Base-by-base conservation (phyloP, 2,329 filamentous ascomycete genomes). In the Lasiodiplodia gonubiensis region DNA sequence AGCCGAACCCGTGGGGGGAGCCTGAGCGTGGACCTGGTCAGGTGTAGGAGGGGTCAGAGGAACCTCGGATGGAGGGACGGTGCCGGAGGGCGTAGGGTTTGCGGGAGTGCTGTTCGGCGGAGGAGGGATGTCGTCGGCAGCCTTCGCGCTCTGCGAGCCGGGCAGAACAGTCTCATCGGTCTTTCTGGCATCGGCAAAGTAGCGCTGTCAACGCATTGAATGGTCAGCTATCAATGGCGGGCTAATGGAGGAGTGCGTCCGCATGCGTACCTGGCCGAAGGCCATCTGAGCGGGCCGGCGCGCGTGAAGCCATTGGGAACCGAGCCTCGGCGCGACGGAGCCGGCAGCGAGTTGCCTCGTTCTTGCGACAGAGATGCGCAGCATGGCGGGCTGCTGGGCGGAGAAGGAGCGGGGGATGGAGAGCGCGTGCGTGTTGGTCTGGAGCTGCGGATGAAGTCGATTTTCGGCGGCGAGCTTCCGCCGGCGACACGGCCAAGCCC, bases 301-400 rank as follows among this genome's bases (percentile, higher is more conserved):
- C 73, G 79, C 72, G 72, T 77, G 63, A 65, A 79, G 77, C 81
- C 81, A 83, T 83, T 83, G 82, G 66, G 78, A 71, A 27, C 73
- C 72, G 60, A 74, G 72, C 67, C 75, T 74, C 70, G 77, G 76
- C 70, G 76, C 78, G 75, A 75, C 73, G 67, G 78, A 73, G 70
- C 75, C 75, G 68, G 77, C 75, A 75, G 80, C 75, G 71, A 80
- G 71, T 72, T 78, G 77, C 71, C 80, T 83, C 75, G 82, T 78
- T 71, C 82, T 78, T 71, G 78, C 75, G 78, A 86, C 79, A 74
- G 84, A 84, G 74, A 81, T 82, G 79, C 84, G 84, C 83, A 86
- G 82, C 85, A 86, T 86, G 73, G 75, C 82, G 80, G 77, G 82
- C 83, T 79, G 79, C 75, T 74, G 21, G 35, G 66, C 35, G 49